Evolutionary conservation across 148 eudicot species (phyloP).

Genomic region (Chenopodium album): DNA sequence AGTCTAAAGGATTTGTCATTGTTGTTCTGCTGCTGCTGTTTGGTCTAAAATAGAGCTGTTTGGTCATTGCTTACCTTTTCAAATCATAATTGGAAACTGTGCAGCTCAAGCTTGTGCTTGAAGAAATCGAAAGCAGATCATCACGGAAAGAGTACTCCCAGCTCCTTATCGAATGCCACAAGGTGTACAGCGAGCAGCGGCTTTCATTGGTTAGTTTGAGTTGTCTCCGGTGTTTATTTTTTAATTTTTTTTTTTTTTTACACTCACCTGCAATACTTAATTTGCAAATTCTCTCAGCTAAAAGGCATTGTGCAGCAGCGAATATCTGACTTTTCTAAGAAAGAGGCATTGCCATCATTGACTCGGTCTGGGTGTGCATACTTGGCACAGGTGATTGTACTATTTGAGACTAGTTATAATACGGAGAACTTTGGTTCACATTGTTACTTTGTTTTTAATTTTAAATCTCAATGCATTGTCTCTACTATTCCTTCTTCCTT

Average conservation of each 20-base stretch:
- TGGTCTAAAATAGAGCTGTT: constrained; percentile 3
- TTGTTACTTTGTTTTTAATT: not conserved
- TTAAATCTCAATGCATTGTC: not conserved
- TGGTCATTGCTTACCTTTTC: constrained; percentile 4
- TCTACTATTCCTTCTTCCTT: not conserved
- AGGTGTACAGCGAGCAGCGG: constrained; percentile 92
- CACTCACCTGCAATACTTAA: not conserved
- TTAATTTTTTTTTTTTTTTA: not conserved
- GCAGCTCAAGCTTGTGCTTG: constrained; percentile 93
- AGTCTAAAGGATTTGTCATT: not conserved
- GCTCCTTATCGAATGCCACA: constrained; percentile 92
- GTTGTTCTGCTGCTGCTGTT: not conserved
- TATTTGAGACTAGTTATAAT: not conserved
- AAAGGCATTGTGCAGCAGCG: constrained; percentile 90
- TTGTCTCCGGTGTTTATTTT: constrained; percentile 7
- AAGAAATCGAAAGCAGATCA: constrained; percentile 93
- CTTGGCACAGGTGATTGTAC: constrained; percentile 70
- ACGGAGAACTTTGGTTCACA: constrained; percentile 7
- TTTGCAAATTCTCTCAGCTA: constrained; percentile 43
- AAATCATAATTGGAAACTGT: constrained; percentile 22
- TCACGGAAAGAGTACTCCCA: constrained; percentile 88
- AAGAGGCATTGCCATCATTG: constrained; percentile 84
- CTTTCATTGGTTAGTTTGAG: constrained; percentile 73
- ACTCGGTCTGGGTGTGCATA: constrained; percentile 97
- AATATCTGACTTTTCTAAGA: constrained; percentile 82